Conservation (phyloP, 1,139 yeast genomes). For the Yamadazyma diospyri region DNA sequence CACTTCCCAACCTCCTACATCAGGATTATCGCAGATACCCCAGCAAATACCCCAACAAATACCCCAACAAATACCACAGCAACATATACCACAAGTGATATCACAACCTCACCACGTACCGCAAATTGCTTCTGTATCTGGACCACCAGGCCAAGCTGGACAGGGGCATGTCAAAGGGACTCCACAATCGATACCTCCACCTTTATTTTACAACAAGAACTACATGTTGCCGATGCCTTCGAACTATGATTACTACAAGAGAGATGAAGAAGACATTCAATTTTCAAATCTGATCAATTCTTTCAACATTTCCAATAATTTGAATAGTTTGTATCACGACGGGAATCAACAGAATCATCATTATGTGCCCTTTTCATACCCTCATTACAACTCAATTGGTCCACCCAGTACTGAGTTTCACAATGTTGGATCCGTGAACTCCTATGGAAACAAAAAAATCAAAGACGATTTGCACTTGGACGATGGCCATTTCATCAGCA, state of each 20-base stretch:
- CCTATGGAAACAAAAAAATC: constrained; percentile 4
- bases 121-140: background rate
- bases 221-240: constrained; percentile 17
- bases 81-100: constrained; percentile 3
- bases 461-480: constrained; percentile 8
- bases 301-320: constrained; percentile 13
- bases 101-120: constrained; percentile 2
- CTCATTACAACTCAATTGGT: constrained; percentile 9
- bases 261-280: constrained; percentile 17
- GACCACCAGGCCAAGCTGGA: background rate
- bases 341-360: background rate
- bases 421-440: background rate
- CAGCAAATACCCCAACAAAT: constrained; percentile 5
- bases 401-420: background rate
- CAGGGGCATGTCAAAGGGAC: constrained; percentile 1
- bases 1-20: background rate
- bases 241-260: constrained; percentile 15
- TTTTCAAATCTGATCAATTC: constrained; percentile 20
- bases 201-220: constrained; percentile 13
- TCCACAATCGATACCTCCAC: constrained; percentile 10
- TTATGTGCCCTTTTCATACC: constrained; percentile 11
- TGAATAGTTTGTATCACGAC: constrained; percentile 16
- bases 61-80: constrained; percentile 1
- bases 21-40: no score
- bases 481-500: constrained; percentile 6